Evolutionary conservation across 202 grass and related monocot genomes (phyloP).

Genomic region (Musa balbisiana): DNA sequence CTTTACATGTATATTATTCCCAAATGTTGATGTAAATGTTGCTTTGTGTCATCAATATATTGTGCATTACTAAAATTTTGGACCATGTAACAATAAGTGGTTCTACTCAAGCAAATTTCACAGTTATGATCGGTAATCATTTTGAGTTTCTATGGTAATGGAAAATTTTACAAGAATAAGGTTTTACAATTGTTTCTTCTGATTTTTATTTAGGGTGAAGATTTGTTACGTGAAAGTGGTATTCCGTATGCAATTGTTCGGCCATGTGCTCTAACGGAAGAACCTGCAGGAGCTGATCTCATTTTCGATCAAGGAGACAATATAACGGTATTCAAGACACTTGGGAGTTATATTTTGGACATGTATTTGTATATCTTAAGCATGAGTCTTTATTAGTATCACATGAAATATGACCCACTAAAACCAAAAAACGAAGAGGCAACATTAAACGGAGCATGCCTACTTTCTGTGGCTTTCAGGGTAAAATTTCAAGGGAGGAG

Average conservation of each 20-base stretch:
- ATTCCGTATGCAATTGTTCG: slow-evolving; percentile 68
- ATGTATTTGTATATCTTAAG: neutral
- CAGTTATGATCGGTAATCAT: too few species aligned
- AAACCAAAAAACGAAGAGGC: too few species aligned
- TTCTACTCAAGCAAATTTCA: too few species aligned
- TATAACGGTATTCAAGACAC: slow-evolving; percentile 52
- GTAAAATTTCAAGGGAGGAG: slow-evolving; percentile 93
- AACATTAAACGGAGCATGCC: too few species aligned
- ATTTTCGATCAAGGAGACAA: slow-evolving; percentile 96
- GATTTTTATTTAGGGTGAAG: slow-evolving; percentile 56
- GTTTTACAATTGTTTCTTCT: neutral
- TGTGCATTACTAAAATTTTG: too few species aligned
- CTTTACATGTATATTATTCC: neutral
- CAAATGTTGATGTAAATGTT: neutral
- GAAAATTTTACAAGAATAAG: neutral
- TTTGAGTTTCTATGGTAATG: too few species aligned
- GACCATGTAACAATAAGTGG: too few species aligned
- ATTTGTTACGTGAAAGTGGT: slow-evolving; percentile 81
- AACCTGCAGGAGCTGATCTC: slow-evolving; percentile 90
- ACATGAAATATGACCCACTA: too few species aligned
- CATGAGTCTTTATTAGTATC: too few species aligned
- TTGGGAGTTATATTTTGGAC: neutral
- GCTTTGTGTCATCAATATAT: too few species aligned
- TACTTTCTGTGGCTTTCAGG: slow-evolving; percentile 35
- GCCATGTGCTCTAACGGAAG: slow-evolving; percentile 89